phyloP scores from a whole-genome alignment of 352 stramenopile genomes.

The Globisporangium mamillatum region DNA sequence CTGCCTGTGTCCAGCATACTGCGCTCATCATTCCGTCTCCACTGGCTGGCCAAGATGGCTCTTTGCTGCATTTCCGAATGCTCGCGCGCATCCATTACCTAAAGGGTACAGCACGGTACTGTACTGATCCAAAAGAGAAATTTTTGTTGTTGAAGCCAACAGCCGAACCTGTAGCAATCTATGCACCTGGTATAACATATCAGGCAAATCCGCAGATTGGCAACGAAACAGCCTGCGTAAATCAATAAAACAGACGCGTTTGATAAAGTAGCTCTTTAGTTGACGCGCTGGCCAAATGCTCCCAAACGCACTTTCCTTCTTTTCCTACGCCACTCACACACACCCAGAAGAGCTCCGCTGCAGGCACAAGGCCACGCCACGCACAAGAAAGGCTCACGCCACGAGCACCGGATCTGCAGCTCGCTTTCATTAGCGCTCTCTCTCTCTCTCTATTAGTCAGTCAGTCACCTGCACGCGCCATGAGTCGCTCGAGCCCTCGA shows the following conservation, averaged over 20 bases:
- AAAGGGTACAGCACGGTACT: constrained; percentile 6
- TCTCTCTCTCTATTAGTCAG: not conserved
- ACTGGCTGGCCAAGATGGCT: not conserved
- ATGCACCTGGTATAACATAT: not conserved
- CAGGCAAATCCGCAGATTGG: not conserved
- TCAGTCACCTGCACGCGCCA: not conserved
- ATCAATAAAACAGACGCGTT: not conserved
- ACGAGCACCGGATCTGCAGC: not conserved
- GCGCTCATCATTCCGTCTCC: not conserved
- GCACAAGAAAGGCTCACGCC: not conserved
- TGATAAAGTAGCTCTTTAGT: not conserved
- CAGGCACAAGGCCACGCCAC: not conserved
- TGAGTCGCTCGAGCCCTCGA: not conserved
- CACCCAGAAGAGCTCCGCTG: not conserved
- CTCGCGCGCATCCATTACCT: not conserved
- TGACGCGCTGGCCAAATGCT: constrained; percentile 3
- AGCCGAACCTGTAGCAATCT: not conserved
- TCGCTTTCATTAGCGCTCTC: not conserved
- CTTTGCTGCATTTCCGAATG: not conserved
- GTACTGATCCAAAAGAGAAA: constrained; percentile 8
- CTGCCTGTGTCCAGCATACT: not conserved
- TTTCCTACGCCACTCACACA: not conserved
- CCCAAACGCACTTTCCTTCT: constrained; percentile 5
- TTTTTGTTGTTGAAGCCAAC: constrained; percentile 2
- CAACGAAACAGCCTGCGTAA: not conserved